phyloP scores from a whole-genome alignment of 2,329 filamentous ascomycete species.

The Epichloe festucae region DNA sequence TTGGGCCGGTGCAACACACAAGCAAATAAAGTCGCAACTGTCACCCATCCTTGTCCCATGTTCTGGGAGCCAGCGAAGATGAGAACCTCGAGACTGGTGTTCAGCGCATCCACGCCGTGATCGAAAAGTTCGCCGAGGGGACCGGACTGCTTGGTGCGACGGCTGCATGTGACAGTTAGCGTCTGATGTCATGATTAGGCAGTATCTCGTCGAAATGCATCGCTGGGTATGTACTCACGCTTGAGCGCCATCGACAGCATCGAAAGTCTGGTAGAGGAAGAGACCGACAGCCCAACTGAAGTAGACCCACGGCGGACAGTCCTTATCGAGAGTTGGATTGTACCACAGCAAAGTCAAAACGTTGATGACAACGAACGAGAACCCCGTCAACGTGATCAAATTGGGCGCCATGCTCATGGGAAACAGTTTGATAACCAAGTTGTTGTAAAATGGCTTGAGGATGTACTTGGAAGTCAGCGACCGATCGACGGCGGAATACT shows the following conservation, averaged over 20 bases:
- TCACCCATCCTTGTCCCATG: conserved; percentile 84
- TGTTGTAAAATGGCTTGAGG: conserved; percentile 93
- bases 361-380: conserved; percentile 80
- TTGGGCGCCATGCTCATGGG: conserved; percentile 89
- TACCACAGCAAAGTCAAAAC: conserved; percentile 91
- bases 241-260: conserved; percentile 89
- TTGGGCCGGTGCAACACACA: conserved; percentile 35
- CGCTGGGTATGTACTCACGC: conserved; percentile 48
- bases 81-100: conserved; percentile 85
- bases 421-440: conserved; percentile 87
- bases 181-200: not conserved
- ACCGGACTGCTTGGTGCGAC: conserved; percentile 82
- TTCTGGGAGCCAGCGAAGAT: conserved; percentile 90
- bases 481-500: conserved; percentile 85
- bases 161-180: conserved; percentile 29
- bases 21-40: conserved; percentile 70
- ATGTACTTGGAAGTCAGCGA: conserved; percentile 85
- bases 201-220: not conserved
- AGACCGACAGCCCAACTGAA: conserved; percentile 78
- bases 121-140: conserved; percentile 94
- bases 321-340: conserved; percentile 82
- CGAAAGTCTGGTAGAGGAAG: conserved; percentile 96
- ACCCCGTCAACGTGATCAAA: conserved; percentile 80
- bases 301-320: conserved; percentile 94
- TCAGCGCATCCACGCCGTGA: conserved; percentile 92